Base-by-base conservation (phyloP, 768 basidiomycete species). In the Pisolithus albus region DNA sequence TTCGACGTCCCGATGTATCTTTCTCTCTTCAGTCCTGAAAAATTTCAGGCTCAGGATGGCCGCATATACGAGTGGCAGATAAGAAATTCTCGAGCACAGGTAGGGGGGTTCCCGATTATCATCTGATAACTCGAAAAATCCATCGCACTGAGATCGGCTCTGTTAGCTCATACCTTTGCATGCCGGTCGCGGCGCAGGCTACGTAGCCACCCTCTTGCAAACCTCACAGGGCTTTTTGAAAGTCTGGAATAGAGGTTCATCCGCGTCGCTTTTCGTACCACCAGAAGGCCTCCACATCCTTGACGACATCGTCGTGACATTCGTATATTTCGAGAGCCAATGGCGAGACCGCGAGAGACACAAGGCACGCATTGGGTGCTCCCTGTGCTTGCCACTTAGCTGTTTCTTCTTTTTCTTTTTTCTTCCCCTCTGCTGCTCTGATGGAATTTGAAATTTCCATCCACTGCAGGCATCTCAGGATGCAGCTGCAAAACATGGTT, bases 41-140 rank as follows among this genome's bases (percentile, higher is more conserved):
- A 53, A 4, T 67, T 67, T 21, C 59, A 40, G 1, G 65, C 59
- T 0, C 19, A 34, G 3, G 56, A 67, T 16, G 61, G 58, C 1
- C 24, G 24, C 18, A 18, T 23, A 43, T 67, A 67, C 6, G 65
- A 69, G 16, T 67, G 65, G 65, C 65, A 67, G 37, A 56, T 69
- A 2, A 50, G n/a, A 0, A 56, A 67, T 2, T 39, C 37, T 3
- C 59, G 53, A 38, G 45, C 61, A 5, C 65, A 67, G 57, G 65
- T 66, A 26, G 13, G 51, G 32, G 21, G 7, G 13, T 2, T 32
- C 18, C n/a, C 7, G 23, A 24, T 23, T 6, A 40, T n/a, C n/a
- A n/a, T n/a, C n/a, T n/a, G n/a, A n/a, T n/a, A 4, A 7, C 28
- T 21, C 21, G 21, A 11, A 24, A 42, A 32, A 13, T 32, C 36